phyloP scores from a whole-genome alignment of 768 basidiomycete genomes.

The Mycena capillaripes region DNA sequence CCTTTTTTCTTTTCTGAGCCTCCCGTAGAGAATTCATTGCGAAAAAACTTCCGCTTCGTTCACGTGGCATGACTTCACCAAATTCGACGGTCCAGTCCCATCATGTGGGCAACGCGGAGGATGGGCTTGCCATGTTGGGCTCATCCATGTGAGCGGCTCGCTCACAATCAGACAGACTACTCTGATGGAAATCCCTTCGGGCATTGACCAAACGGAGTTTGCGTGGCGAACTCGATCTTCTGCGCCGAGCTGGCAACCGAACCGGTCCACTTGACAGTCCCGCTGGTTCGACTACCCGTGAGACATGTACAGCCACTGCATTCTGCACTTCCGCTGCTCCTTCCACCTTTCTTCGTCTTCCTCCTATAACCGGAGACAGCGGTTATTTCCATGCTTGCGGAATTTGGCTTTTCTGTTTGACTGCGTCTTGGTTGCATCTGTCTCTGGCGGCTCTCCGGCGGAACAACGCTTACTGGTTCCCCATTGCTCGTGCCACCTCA shows the following conservation, averaged over 20 bases:
- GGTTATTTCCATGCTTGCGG: conserved; percentile 5
- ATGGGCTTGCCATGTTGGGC: too few species aligned
- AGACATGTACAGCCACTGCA: conserved; percentile 22
- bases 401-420: too few species aligned
- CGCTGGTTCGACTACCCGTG: not conserved
- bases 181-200: conserved; percentile 36
- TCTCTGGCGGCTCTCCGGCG: not conserved
- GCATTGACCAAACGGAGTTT: conserved; percentile 26
- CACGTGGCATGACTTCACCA: conserved; percentile 15
- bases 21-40: too few species aligned
- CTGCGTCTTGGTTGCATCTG: too few species aligned
- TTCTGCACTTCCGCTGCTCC: conserved; percentile 22
- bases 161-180: conserved; percentile 28
- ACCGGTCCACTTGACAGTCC: conserved; percentile 3
- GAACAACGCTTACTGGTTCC: not conserved
- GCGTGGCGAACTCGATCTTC: conserved; percentile 5
- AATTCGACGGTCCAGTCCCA: not conserved
- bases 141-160: conserved; percentile 5
- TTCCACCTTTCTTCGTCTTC: not conserved
- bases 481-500: conserved; percentile 13
- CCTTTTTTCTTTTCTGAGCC: not conserved
- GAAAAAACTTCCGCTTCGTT: conserved; percentile 1
- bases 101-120: not conserved
- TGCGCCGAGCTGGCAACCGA: not conserved
- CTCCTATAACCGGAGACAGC: conserved; percentile 1